Base-by-base conservation (phyloP, 1,284 basidiomycete species). In the Fomitopsis palustris region DNA sequence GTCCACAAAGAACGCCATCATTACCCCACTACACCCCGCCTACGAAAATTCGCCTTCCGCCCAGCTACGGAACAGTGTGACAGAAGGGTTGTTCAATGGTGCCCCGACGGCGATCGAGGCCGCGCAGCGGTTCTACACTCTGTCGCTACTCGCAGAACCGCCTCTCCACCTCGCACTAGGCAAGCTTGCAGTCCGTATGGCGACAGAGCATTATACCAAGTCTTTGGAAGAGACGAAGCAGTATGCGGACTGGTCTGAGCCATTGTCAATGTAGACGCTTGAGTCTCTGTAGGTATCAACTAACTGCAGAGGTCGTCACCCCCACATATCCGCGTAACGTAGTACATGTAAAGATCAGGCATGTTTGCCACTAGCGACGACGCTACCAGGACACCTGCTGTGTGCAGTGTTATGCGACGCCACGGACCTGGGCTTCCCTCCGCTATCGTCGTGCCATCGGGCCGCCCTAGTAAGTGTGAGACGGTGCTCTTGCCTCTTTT, bases 161-260 rank as follows among this genome's bases (percentile, higher is more conserved):
- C 61, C 61, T 17, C n/a, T 60, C 19, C 58, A 52, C 16, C 47
- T 62, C 38, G 41, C 55, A 9, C 23, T 62, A 2, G 61, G 58
- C 6, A 56, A 59, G 41, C 39, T 55, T 53, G 27, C 54, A 14
- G n/a, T 59, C n/a, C 8, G 4, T 3, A 8, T 31, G 8, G 27
- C 37, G 1, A 49, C 42, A 38, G 17, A 17, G 23, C 53, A 60
- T 56, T 27, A 41, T 5, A 45, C 53, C 10, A 52, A 27, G 4
- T 16, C 63, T 12, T 10, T 21, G 16, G 57, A 35, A 2, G 52
- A 49, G 1, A 35, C 52, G 17, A 56, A 61, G 8, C 31, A 59
- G 33, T 47, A 29, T 29, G 45, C 25, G 25, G 14, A 17, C 2
- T 47, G 45, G 45, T 47, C 45, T 10, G 45, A 29, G 4, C 19